These are phyloP conservation scores for Podaxis mareebaensis DNA, from an alignment of 768 basidiomycete species.

Conservation along the genomic window DNA sequence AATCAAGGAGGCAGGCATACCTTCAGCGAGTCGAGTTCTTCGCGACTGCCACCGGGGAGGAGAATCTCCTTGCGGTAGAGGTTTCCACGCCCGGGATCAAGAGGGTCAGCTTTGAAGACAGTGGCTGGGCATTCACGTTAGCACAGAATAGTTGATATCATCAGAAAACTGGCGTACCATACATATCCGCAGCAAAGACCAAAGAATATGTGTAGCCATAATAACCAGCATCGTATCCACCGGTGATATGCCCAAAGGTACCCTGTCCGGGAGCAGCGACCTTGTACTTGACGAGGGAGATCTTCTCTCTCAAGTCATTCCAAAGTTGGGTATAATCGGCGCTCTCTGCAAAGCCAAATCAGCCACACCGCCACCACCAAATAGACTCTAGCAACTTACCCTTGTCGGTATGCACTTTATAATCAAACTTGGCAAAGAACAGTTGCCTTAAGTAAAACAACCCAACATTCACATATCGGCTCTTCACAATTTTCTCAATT, in stretches of 20 bases:
- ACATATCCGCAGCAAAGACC: conserved; percentile 62
- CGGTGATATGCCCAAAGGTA: conserved; percentile 74
- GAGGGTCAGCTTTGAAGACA: conserved; percentile 79
- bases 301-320: conserved; percentile 68
- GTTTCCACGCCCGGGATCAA: conserved; percentile 66
- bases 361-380: background rate
- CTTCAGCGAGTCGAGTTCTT: conserved; percentile 79
- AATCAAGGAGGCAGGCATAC: conserved; percentile 33
- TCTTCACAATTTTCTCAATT: conserved; percentile 80
- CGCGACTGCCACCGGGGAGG: conserved; percentile 70
- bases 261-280: conserved; percentile 69
- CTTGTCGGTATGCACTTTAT: conserved; percentile 72
- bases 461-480: conserved; percentile 81
- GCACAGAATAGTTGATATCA: background rate
- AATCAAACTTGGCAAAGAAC: conserved; percentile 81
- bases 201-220: conserved; percentile 80
- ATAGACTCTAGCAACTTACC: conserved; percentile 34
- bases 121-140: conserved; percentile 41
- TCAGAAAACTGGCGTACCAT: conserved; percentile 31
- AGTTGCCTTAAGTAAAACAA: conserved; percentile 81
- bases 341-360: conserved; percentile 36
- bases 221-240: conserved; percentile 71
- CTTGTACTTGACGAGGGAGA: conserved; percentile 67
- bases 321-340: conserved; percentile 79
- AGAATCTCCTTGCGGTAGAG: conserved; percentile 79